phyloP scores from a whole-genome alignment of 1,284 basidiomycete species.

The Phlebopus sp. region DNA sequence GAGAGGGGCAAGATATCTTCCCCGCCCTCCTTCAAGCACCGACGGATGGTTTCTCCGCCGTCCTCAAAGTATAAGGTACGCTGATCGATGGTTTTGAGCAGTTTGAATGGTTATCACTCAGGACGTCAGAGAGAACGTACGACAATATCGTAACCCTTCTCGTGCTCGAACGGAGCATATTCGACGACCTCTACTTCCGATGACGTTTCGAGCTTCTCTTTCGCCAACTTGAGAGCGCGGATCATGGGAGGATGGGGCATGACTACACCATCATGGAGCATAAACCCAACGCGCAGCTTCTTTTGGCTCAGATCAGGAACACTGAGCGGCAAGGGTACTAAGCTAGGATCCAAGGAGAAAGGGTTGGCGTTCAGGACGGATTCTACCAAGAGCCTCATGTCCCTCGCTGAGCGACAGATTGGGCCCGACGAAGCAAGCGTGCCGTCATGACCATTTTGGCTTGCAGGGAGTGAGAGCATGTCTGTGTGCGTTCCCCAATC shows the following conservation, averaged over 20 bases:
- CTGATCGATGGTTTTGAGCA: too few relatives aligned
- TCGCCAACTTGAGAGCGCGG: constrained; percentile 38
- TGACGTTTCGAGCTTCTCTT: constrained; percentile 36
- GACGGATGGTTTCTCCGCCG: constrained; percentile 23
- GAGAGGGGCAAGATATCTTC: constrained; percentile 31
- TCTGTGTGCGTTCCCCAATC: too few relatives aligned
- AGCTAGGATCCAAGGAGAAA: constrained; percentile 40
- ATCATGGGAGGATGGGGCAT: constrained; percentile 45
- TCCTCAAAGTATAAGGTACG: constrained; percentile 19
- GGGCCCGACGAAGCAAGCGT: constrained; percentile 33
- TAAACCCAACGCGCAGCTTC: constrained; percentile 43
- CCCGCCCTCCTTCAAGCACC: constrained; percentile 23
- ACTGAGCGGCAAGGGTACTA: constrained; percentile 39
- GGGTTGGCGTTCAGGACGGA: constrained; percentile 39
- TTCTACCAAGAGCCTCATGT: constrained; percentile 41
- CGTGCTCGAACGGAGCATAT: constrained; percentile 37
- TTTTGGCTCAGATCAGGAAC: constrained; percentile 19
- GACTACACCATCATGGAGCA: constrained; percentile 46
- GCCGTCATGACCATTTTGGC: constrained; percentile 38
- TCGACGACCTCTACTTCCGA: constrained; percentile 42
- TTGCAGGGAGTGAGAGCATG: neutral
- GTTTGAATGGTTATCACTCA: too few relatives aligned
- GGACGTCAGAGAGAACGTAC: constrained; percentile 19
- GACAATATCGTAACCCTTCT: constrained; percentile 33
- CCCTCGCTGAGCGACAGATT: constrained; percentile 40